Conservation (phyloP, 225 moss, liverwort and hornwort genomes). For the Takakia lepidozioides region DNA sequence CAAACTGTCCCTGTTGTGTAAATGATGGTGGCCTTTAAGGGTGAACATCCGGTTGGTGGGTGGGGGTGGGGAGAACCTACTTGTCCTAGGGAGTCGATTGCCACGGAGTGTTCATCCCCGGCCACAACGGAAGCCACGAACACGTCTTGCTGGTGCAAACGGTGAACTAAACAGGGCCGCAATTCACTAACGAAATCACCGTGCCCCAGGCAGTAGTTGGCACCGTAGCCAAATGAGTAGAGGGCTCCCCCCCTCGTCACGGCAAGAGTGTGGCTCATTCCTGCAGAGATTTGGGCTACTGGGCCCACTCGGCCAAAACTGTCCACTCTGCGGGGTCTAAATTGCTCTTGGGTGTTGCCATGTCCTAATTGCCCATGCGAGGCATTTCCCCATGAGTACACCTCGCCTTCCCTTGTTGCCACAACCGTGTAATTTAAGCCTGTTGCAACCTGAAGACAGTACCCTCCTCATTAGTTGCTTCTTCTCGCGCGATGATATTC, state of each 20-base stretch:
- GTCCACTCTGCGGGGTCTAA: slow-evolving; percentile 44
- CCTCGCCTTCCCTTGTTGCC: slow-evolving; percentile 43
- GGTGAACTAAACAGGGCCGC: slow-evolving; percentile 50
- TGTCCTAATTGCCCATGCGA: slow-evolving; percentile 84
- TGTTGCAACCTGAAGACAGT: slow-evolving; percentile 62
- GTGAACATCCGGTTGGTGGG: too few species aligned
- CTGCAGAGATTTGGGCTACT: slow-evolving; percentile 53
- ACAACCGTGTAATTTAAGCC: slow-evolving; percentile 70
- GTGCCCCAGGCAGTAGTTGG: slow-evolving; percentile 79
- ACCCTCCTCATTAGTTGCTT: too few species aligned
- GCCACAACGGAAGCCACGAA: slow-evolving; percentile 61
- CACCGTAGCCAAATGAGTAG: slow-evolving; percentile 80
- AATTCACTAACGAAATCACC: slow-evolving; percentile 46
- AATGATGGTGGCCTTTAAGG: too few species aligned
- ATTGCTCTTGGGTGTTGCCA: slow-evolving; percentile 54
- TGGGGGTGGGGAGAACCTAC: slow-evolving; percentile 29
- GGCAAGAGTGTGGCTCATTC: slow-evolving; percentile 57
- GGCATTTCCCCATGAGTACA: slow-evolving; percentile 85
- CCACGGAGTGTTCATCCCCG: slow-evolving; percentile 77
- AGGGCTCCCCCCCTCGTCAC: slow-evolving; percentile 56
- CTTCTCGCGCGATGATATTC: too few species aligned
- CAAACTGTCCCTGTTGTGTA: too few species aligned
- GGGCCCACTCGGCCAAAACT: slow-evolving; percentile 34
- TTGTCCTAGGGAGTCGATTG: slow-evolving; percentile 68
- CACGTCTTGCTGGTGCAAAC: slow-evolving; percentile 26